A percentile compares a stretch with the other conserved stretches of the same genome.
These are phyloP conservation scores for Arxiozyma telluris DNA, from an alignment of 1,139 yeast genomes.

Conservation along the genomic window DNA sequence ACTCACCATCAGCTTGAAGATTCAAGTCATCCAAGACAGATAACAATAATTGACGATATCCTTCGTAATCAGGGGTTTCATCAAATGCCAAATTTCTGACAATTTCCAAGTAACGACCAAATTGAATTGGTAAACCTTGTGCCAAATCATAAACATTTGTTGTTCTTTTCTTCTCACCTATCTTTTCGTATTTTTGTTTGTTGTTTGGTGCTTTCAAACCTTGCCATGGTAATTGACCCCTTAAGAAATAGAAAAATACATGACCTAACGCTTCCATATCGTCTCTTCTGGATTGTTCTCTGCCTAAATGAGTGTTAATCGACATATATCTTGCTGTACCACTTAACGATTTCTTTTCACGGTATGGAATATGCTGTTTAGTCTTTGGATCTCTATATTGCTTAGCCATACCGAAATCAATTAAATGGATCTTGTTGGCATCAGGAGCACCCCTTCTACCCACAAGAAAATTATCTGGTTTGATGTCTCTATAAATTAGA, in stretches of 20 bases:
- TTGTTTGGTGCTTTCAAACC: slow-evolving; percentile 86
- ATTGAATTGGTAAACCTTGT: slow-evolving; percentile 62
- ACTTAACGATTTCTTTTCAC: slow-evolving; percentile 91
- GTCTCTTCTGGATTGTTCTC: slow-evolving; percentile 93
- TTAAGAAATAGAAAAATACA: slow-evolving; percentile 86
- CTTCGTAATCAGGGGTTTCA: slow-evolving; percentile 70
- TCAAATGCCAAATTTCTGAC: slow-evolving; percentile 68
- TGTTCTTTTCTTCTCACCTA: slow-evolving; percentile 68
- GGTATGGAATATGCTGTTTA: slow-evolving; percentile 89
- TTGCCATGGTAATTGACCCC: slow-evolving; percentile 98
- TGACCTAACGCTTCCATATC: slow-evolving; percentile 94
- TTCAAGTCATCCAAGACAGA: slow-evolving; percentile 54
- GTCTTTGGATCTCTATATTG: slow-evolving; percentile 93
- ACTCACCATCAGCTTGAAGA: slow-evolving; percentile 53
- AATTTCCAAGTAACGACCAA: slow-evolving; percentile 64
- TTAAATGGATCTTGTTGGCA: slow-evolving; percentile 80
- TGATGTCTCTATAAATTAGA: slow-evolving; percentile 65
- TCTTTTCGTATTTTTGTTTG: slow-evolving; percentile 73
- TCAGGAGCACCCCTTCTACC: slow-evolving; percentile 67
- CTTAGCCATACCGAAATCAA: slow-evolving; percentile 95
- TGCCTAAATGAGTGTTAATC: slow-evolving; percentile 91
- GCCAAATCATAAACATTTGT: slow-evolving; percentile 64
- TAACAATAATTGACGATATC: slow-evolving; percentile 55
- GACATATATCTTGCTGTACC: slow-evolving; percentile 98
- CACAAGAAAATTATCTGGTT: slow-evolving; percentile 95